Evolutionary conservation across 2,329 filamentous ascomycete species (phyloP).

Genomic region (Fusarium torreyae): DNA sequence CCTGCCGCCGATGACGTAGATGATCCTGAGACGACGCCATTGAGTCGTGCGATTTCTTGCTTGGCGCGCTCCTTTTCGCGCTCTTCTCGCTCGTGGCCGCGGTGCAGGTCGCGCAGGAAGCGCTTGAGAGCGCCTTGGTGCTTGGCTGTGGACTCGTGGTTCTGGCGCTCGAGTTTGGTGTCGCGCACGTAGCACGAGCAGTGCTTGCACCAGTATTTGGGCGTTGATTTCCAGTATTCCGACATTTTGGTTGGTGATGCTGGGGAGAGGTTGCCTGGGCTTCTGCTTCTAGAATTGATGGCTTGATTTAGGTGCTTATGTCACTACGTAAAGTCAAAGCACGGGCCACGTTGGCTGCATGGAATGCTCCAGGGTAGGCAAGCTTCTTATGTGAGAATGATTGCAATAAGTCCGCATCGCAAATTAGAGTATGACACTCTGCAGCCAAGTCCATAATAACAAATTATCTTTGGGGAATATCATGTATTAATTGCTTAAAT

Average conservation of each 20-base stretch:
- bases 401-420: too few species aligned
- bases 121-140: slow-evolving; percentile 91
- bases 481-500: too few species aligned
- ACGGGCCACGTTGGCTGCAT: background rate
- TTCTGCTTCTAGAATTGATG: slow-evolving; percentile 6
- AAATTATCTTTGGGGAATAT: too few species aligned
- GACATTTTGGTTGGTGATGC: slow-evolving; percentile 73
- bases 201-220: slow-evolving; percentile 98
- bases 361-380: slow-evolving; percentile 19
- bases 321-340: slow-evolving; percentile 16
- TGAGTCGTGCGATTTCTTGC: slow-evolving; percentile 87
- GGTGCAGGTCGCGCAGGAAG: slow-evolving; percentile 90
- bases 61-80: slow-evolving; percentile 87
- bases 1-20: slow-evolving; percentile 54
- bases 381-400: background rate
- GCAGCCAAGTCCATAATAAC: too few species aligned
- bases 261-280: slow-evolving; percentile 4
- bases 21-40: slow-evolving; percentile 76
- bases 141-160: slow-evolving; percentile 89
- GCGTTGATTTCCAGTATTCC: slow-evolving; percentile 99
- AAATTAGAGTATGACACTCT: too few species aligned
- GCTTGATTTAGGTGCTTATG: slow-evolving; percentile 33
- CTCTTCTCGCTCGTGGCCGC: slow-evolving; percentile 83
- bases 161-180: slow-evolving; percentile 88
- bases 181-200: slow-evolving; percentile 93